These are phyloP conservation scores for Sisymbrium altissimum DNA, from an alignment of 345 rosid genomes.

Conservation along the genomic window DNA sequence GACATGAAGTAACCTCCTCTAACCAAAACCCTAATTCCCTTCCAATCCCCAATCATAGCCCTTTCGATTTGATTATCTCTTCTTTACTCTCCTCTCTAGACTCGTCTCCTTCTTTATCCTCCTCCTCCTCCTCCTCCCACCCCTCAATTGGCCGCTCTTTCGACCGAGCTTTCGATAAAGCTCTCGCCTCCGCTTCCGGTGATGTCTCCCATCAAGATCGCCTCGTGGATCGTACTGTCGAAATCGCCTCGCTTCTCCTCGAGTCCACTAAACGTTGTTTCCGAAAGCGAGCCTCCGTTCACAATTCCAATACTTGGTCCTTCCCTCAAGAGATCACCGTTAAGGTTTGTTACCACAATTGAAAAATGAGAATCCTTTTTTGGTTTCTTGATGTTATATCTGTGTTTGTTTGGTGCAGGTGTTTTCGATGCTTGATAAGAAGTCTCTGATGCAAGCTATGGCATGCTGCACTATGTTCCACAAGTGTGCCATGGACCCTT, in stretches of 20 bases:
- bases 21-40: conserved; percentile 1
- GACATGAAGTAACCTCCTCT: background rate
- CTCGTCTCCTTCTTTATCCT: background rate
- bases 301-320: conserved; percentile 64
- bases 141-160: conserved; percentile 56
- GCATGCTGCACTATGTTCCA: conserved; percentile 74
- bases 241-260: conserved; percentile 55
- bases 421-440: conserved; percentile 73
- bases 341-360: conserved; percentile 41
- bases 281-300: conserved; percentile 63
- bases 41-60: background rate
- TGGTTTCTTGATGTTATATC: too few relatives aligned
- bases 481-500: conserved; percentile 72
- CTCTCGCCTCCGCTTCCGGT: conserved; percentile 28
- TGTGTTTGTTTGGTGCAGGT: conserved; percentile 33
- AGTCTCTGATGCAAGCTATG: conserved; percentile 64
- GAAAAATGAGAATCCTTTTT: too few relatives aligned
- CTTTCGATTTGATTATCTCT: conserved; percentile 14
- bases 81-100: conserved; percentile 17
- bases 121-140: conserved; percentile 33
- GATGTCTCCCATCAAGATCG: conserved; percentile 48
- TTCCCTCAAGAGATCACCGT: conserved; percentile 79
- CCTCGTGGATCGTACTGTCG: conserved; percentile 63
- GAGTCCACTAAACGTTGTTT: conserved; percentile 61
- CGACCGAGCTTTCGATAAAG: conserved; percentile 58